A percentile compares a stretch with the other conserved stretches of the same genome.
Conservation (phyloP, 1,284 basidiomycete genomes). For the Coriolopsis trogii region DNA sequence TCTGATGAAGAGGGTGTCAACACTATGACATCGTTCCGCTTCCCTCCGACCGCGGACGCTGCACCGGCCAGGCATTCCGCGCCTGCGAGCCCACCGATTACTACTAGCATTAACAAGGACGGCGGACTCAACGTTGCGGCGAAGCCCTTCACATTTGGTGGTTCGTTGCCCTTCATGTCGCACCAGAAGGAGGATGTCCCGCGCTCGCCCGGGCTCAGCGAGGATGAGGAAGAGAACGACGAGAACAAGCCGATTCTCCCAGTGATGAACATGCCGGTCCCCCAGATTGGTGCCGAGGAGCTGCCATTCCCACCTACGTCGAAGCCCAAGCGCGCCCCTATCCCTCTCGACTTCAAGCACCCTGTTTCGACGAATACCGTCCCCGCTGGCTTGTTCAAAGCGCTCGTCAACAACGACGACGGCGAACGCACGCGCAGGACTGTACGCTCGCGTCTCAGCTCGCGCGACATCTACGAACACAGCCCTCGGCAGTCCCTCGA, state of each 20-base stretch:
- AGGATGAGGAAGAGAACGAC: constrained; percentile 27
- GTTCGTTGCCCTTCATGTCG: constrained; percentile 32
- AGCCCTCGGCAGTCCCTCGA: constrained; percentile 71
- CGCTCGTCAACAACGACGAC: constrained; percentile 53
- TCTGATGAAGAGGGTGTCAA: constrained; percentile 48
- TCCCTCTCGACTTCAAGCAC: constrained; percentile 81
- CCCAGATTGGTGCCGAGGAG: constrained; percentile 29
- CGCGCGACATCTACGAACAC: constrained; percentile 65
- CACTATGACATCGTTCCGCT: constrained; percentile 74
- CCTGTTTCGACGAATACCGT: constrained; percentile 73
- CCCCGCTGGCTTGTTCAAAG: constrained; percentile 83
- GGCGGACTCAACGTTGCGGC: constrained; percentile 42
- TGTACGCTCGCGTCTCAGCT: constrained; percentile 74
- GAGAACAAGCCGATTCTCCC: constrained; percentile 23
- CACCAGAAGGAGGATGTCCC: constrained; percentile 14
- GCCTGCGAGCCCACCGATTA: constrained; percentile 41
- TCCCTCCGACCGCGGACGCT: constrained; percentile 61
- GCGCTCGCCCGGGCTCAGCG: constrained; percentile 20
- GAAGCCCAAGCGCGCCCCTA: constrained; percentile 70
- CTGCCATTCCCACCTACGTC: constrained; percentile 38
- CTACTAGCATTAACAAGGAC: constrained; percentile 22
- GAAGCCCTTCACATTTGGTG: constrained; percentile 68
- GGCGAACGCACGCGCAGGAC: constrained; percentile 68
- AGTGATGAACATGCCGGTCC: constrained; percentile 20
- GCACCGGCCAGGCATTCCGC: constrained; percentile 49